phyloP scores from a whole-genome alignment of 805 yeast species.

The Wickerhamomyces chambardii region DNA sequence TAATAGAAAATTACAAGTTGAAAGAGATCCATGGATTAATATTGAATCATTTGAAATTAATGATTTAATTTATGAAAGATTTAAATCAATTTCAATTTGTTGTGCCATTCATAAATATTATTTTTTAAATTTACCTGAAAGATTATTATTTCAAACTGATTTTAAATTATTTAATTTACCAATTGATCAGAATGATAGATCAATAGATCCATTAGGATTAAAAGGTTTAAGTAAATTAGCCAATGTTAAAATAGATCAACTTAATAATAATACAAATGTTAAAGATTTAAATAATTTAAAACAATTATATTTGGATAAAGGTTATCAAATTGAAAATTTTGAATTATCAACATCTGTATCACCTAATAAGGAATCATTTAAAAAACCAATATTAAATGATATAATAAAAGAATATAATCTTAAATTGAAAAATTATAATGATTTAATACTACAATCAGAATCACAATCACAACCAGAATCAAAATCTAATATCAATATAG shows the following conservation, averaged over 20 bases:
- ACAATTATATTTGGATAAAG: slow-evolving; percentile 1
- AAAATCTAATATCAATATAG: too few relatives aligned
- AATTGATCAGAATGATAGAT: slow-evolving; percentile 1
- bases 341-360: neutral
- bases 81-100: slow-evolving; percentile 5
- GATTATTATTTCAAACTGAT: slow-evolving; percentile 6
- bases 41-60: slow-evolving; percentile 2
- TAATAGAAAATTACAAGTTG: slow-evolving; percentile 3
- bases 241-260: neutral
- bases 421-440: neutral
- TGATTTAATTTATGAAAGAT: slow-evolving; percentile 4
- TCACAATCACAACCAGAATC: too few relatives aligned
- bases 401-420: neutral
- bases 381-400: neutral
- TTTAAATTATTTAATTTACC: slow-evolving; percentile 4
- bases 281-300: neutral
- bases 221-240: neutral
- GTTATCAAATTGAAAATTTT: neutral
- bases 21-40: slow-evolving; percentile 6
- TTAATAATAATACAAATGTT: neutral
- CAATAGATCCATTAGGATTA: neutral
- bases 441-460: too few relatives aligned
- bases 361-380: neutral
- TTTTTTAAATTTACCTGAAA: slow-evolving; percentile 5
- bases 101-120: slow-evolving; percentile 7